Conservation (phyloP, 805 yeast genomes). For the Nakazawaea sp. region DNA sequence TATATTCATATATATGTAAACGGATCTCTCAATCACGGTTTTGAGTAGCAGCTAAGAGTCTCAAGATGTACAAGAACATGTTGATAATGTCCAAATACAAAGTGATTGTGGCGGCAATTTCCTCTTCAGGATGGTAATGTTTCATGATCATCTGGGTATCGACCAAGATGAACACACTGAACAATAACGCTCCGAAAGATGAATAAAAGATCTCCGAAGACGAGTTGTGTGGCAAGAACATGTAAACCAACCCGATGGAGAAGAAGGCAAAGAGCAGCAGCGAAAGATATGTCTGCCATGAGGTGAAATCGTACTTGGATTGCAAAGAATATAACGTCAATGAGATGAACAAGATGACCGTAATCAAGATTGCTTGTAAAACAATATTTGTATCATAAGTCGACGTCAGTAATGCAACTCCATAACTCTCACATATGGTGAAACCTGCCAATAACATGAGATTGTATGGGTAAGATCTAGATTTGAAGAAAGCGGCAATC, state of each 20-base stretch:
- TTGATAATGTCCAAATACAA: conserved; percentile 80
- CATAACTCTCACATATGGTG: conserved; percentile 69
- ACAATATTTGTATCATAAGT: conserved; percentile 57
- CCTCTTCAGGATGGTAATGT: conserved; percentile 75
- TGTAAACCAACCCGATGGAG: conserved; percentile 62
- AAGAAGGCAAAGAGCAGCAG: conserved; percentile 60
- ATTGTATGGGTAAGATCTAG: conserved; percentile 65
- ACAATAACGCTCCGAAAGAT: conserved; percentile 66
- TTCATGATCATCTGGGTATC: conserved; percentile 81
- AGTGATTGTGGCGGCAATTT: conserved; percentile 70
- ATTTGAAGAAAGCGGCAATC: conserved; percentile 55
- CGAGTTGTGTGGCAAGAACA: conserved; percentile 58
- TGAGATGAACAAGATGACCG: conserved; percentile 67
- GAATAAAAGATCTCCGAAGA: conserved; percentile 62
- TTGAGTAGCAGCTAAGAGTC: conserved; percentile 40
- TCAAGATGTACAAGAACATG: conserved; percentile 67
- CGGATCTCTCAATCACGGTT: conserved; percentile 13
- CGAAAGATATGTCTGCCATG: conserved; percentile 53
- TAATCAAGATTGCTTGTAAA: conserved; percentile 63
- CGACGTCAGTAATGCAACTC: conserved; percentile 61
- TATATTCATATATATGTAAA: no score
- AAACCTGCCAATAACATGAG: conserved; percentile 54
- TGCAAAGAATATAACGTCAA: conserved; percentile 73
- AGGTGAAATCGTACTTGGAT: conserved; percentile 65
- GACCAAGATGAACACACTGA: conserved; percentile 63